Conservation (phyloP, 352 stramenopile genomes). For the Phytophthora podocarpi region DNA sequence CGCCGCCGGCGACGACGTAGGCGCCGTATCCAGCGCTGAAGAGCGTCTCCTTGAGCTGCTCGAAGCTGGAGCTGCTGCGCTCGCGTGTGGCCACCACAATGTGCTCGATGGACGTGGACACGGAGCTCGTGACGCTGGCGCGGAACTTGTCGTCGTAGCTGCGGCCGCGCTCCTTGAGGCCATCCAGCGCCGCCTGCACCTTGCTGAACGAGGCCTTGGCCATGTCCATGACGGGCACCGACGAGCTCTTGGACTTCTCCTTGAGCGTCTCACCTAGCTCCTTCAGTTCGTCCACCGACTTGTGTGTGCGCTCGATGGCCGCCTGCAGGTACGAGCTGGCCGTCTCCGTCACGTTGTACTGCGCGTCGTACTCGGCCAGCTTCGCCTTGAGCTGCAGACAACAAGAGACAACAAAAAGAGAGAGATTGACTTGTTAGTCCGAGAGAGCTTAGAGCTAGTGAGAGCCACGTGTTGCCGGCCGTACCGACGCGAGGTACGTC, state of each 20-base stretch:
- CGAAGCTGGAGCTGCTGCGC: conserved; percentile 61
- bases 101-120: conserved; percentile 72
- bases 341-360: conserved; percentile 77
- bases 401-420: background rate
- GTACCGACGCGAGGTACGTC: conserved; percentile 64
- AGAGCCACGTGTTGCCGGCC: too few species aligned
- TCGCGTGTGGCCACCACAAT: conserved; percentile 65
- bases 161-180: conserved; percentile 59
- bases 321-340: conserved; percentile 68
- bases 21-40: conserved; percentile 56
- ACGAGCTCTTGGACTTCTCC: conserved; percentile 56
- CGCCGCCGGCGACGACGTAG: conserved; percentile 56
- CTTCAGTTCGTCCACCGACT: conserved; percentile 79
- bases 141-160: conserved; percentile 78
- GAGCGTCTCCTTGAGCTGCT: conserved; percentile 62
- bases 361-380: conserved; percentile 65
- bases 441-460: background rate
- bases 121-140: conserved; percentile 43
- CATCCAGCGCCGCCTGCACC: conserved; percentile 56
- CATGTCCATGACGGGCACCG: conserved; percentile 50
- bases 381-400: conserved; percentile 48
- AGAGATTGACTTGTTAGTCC: too few species aligned
- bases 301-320: conserved; percentile 67
- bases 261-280: conserved; percentile 56
- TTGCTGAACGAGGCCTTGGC: conserved; percentile 63